A percentile compares a stretch with the other conserved stretches of the same genome.
Evolutionary conservation across 106 monocot species (phyloP).

Genomic region (Phalaenopsis aphrodite): DNA sequence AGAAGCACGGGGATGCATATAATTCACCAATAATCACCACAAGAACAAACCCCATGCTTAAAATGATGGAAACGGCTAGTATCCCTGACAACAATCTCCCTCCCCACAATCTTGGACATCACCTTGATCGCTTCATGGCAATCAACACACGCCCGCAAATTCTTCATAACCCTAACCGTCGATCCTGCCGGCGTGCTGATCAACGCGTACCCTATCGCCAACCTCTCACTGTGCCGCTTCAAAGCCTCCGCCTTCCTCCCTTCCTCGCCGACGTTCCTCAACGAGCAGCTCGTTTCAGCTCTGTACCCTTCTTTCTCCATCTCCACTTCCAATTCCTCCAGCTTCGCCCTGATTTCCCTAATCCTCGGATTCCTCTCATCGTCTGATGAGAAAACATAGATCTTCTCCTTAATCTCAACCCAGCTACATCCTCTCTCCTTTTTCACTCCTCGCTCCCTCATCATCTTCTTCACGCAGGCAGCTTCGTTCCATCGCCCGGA

Average conservation of each 20-base stretch:
- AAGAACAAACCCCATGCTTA: slow-evolving; percentile 63
- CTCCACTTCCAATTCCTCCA: slow-evolving; percentile 34
- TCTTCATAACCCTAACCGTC: slow-evolving; percentile 76
- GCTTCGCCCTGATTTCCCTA: slow-evolving; percentile 16
- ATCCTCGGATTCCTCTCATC: slow-evolving; percentile 34
- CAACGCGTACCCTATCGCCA: slow-evolving; percentile 73
- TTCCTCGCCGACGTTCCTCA: slow-evolving; percentile 64
- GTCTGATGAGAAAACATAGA: slow-evolving; percentile 48
- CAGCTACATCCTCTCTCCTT: slow-evolving; percentile 83
- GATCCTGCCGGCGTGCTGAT: slow-evolving; percentile 32
- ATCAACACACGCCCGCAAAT: slow-evolving; percentile 59
- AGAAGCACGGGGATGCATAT: too few species aligned
- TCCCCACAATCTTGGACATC: slow-evolving; percentile 45
- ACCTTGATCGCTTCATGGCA: slow-evolving; percentile 70
- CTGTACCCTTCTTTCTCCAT: slow-evolving; percentile 56
- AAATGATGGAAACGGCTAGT: slow-evolving; percentile 78
- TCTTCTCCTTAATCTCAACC: slow-evolving; percentile 53
- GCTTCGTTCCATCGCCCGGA: slow-evolving; percentile 65
- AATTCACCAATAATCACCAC: slow-evolving; percentile 68
- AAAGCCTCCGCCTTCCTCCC: slow-evolving; percentile 52
- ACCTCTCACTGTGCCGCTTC: slow-evolving; percentile 72
- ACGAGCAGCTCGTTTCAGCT: slow-evolving; percentile 49
- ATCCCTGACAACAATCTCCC: slow-evolving; percentile 65
- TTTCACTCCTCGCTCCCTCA: slow-evolving; percentile 60
- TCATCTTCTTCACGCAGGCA: slow-evolving; percentile 56